Evolutionary conservation across 2,329 filamentous ascomycete species (phyloP).

Genomic region (Phialemonium atrogriseum): DNA sequence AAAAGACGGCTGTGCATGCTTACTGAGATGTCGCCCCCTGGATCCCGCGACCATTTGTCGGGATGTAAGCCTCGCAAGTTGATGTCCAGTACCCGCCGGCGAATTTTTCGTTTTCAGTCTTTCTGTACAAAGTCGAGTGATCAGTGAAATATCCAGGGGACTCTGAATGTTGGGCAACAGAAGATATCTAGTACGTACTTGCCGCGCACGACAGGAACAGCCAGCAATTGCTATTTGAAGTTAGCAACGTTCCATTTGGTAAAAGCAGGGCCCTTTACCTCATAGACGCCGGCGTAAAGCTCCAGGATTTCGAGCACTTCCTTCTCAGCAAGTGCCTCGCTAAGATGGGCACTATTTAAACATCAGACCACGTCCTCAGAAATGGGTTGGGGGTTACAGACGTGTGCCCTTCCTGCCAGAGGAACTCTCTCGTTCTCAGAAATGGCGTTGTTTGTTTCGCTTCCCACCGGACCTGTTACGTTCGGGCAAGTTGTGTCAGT

Average conservation of each 20-base stretch:
- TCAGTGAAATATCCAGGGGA: too few relatives aligned
- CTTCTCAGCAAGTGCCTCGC: conserved; percentile 67
- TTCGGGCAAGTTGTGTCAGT: background rate
- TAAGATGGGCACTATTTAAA: conserved; percentile 67
- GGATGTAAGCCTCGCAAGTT: conserved; percentile 94
- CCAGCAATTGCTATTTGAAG: conserved; percentile 86
- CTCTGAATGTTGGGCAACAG: too few relatives aligned
- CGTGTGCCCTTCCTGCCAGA: conserved; percentile 95
- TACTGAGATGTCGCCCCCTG: conserved; percentile 94
- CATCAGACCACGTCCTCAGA: conserved; percentile 2
- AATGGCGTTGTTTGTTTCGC: conserved; percentile 89
- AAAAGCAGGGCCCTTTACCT: too few relatives aligned
- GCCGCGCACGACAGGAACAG: conserved; percentile 89
- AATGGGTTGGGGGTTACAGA: too few relatives aligned
- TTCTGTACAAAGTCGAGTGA: conserved; percentile 47
- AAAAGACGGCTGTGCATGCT: background rate
- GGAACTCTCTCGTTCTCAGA: conserved; percentile 85
- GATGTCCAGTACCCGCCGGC: conserved; percentile 95
- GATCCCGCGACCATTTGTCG: conserved; percentile 89
- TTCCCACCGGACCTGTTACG: conserved; percentile 71
- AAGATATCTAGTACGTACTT: too few relatives aligned
- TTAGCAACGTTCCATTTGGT: too few relatives aligned
- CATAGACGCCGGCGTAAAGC: conserved; percentile 84
- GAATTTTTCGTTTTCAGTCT: conserved; percentile 98
- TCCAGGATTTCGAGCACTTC: conserved; percentile 93